Base-by-base conservation (phyloP, 2,329 filamentous ascomycete genomes). In the Aspergillus pseudonomiae region DNA sequence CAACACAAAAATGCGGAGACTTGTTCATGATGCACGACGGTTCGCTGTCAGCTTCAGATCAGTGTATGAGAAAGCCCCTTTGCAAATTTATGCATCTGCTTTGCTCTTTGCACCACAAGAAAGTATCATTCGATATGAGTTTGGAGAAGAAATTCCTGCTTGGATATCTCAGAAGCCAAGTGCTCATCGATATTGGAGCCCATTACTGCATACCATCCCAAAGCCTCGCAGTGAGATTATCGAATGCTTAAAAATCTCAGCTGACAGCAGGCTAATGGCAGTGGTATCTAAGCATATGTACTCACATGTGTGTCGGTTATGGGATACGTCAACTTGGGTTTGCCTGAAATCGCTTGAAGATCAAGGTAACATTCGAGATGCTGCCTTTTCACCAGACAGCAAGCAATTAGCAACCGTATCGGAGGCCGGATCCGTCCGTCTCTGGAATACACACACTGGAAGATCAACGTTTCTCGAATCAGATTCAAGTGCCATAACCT, bases 71-170 rank as follows among this genome's bases (percentile, higher is more conserved):
- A 11, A 48, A 36, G n/a, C 39, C 5, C 59, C 59, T 24, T 21
- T 61, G n/a, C 59, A 61, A 10, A 14, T 61, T 2, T 61, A 56
- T 6, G n/a, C 3, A 21, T 61, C 59, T n/a, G 30, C 39, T 26
- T 26, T 61, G 7, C 24, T 48, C 12, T 61, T 46, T 36, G 34
- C 26, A 12, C 39, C 59, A 2, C 26, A 24, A 19, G 30, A 26
- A 10, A 56, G 50, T 21, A 11, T 56, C 30, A 30, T 56, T 24
- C 59, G 59, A n/a, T 16, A 16, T 2, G n/a, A 48, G 6, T 61
- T 55, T 6, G 3, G 6, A n/a, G 3, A 26, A 16, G 39, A 46
- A 19, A 48, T 61, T 14, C 50, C 59, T 16, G 34, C 16, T n/a
- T 60, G 58, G 58, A 41, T 41, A 41, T 24, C 52, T 28, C 11